Conservation (phyloP, 768 basidiomycete species). For the Mycena leptocephala region DNA sequence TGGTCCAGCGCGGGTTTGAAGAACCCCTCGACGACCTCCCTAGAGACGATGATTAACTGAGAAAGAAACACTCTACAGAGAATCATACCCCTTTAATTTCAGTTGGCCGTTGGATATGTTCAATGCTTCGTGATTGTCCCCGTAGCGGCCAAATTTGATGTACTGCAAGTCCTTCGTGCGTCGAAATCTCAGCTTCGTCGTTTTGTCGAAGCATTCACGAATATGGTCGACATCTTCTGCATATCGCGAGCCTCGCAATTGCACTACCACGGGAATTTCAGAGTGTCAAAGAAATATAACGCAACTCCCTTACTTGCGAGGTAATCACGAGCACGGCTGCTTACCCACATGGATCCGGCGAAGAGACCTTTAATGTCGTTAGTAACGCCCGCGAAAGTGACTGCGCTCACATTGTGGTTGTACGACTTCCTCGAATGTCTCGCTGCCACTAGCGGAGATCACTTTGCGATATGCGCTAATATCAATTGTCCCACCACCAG, state of each 20-base stretch:
- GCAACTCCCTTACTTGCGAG: constrained; percentile 52
- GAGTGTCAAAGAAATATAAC: neutral
- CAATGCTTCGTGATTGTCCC: constrained; percentile 56
- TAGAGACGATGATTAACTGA: neutral
- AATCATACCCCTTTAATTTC: constrained; percentile 53
- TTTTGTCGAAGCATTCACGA: constrained; percentile 60
- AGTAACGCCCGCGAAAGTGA: neutral
- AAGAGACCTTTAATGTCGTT: constrained; percentile 57
- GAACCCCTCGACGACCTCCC: constrained; percentile 53
- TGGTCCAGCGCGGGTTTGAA: constrained; percentile 57
- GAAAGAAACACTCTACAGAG: neutral
- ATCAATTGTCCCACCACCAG: constrained; percentile 76
- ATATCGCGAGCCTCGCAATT: constrained; percentile 58
- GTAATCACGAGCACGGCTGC: constrained; percentile 56
- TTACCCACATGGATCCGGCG: constrained; percentile 70
- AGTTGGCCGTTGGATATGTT: constrained; percentile 65
- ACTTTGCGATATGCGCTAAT: constrained; percentile 67
- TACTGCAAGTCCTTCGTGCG: constrained; percentile 57
- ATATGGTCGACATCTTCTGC: constrained; percentile 61
- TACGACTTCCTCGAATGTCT: constrained; percentile 65
- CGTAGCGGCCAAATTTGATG: constrained; percentile 63
- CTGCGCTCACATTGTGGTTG: constrained; percentile 61
- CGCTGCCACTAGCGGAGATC: constrained; percentile 38
- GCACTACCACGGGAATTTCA: constrained; percentile 47
- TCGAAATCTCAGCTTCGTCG: constrained; percentile 62